A percentile compares a stretch with the other conserved stretches of the same genome.
phyloP scores from a whole-genome alignment of 495 filamentous ascomycete genomes.

The Xylaria curta region DNA sequence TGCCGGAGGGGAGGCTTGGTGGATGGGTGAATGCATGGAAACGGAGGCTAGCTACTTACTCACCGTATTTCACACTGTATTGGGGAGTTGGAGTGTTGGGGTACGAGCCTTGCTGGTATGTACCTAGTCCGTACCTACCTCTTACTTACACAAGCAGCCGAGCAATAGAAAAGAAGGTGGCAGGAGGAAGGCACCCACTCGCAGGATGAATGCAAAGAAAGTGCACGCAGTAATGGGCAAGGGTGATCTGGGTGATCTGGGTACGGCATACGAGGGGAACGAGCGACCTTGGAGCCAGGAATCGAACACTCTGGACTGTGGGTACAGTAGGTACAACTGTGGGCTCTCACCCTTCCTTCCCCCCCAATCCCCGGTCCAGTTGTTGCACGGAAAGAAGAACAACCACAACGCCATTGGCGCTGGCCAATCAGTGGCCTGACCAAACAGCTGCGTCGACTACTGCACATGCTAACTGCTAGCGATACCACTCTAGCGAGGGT shows the following conservation, averaged over 20 bases:
- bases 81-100: neutral
- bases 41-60: slow-evolving; percentile 10
- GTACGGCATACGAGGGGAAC: slow-evolving; percentile 7
- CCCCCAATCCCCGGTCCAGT: neutral
- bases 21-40: slow-evolving; percentile 21
- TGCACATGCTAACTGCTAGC: slow-evolving; percentile 16
- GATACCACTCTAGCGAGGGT: slow-evolving; percentile 25
- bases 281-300: slow-evolving; percentile 8
- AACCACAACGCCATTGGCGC: slow-evolving; percentile 24
- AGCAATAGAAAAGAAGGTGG: slow-evolving; percentile 3
- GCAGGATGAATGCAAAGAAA: neutral
- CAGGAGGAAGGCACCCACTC: neutral
- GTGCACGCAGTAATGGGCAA: neutral
- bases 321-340: slow-evolving; percentile 7
- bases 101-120: neutral
- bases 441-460: slow-evolving; percentile 19
- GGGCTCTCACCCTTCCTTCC: neutral
- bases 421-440: slow-evolving; percentile 10
- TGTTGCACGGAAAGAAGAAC: neutral
- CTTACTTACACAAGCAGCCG: too few species aligned
- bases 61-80: neutral
- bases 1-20: slow-evolving; percentile 19
- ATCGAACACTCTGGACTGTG: slow-evolving; percentile 8
- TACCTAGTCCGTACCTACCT: too few species aligned
- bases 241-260: neutral